Base-by-base conservation (phyloP, 2,329 filamentous ascomycete genomes). In the Colletotrichum agaves region DNA sequence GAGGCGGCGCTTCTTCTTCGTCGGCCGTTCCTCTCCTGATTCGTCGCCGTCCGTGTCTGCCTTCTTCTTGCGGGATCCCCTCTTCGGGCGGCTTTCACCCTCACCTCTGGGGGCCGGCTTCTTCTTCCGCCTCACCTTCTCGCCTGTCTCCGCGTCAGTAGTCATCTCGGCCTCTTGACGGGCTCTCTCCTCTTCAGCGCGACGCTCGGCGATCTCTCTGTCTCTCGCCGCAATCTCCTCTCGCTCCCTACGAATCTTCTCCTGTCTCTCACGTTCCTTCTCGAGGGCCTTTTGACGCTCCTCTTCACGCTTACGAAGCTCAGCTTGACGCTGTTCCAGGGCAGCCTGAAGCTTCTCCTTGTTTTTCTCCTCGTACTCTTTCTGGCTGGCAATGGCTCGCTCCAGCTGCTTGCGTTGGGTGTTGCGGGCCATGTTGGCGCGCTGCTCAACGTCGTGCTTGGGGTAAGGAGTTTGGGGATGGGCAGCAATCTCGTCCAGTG, bases 391-490 rank as follows among this genome's bases (percentile, higher is more conserved):
- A 53, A 95, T 88, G 4, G 93, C 91, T 74, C 94, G 90, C 74
- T 97, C 93, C 12, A 99, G 87, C 78, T 99, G 95, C 74, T 93
- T 94, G 71, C 93, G 91, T 81, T 97, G 93, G 1, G 97, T 99
- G 77, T 98, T 97, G 69, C 92, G 90, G 71, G 93, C 94, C 96
- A 99, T 99, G 84, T 93, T 97, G 47, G 96, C 95, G 75, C 97
- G 93, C 80, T 97, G 93, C 78, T 98, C 95, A 39, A 99, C 88
- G 73, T 98, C 93, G 68, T 91, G 87, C 73, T 93, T 91, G 6
- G 95, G 96, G 79, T 98, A 99, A 0, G 96, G 97, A 4, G 96
- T 88, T 66, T 88, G 84, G 1, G 88, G 87, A 67, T 88, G 84
- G 35, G 83, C 80, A 3, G 89, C 88, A 71, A 91, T 90, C 70